A percentile compares a stretch with the other conserved stretches of the same genome.
phyloP scores from a whole-genome alignment of 2,329 filamentous ascomycete genomes.

The Penicillium concentricum region DNA sequence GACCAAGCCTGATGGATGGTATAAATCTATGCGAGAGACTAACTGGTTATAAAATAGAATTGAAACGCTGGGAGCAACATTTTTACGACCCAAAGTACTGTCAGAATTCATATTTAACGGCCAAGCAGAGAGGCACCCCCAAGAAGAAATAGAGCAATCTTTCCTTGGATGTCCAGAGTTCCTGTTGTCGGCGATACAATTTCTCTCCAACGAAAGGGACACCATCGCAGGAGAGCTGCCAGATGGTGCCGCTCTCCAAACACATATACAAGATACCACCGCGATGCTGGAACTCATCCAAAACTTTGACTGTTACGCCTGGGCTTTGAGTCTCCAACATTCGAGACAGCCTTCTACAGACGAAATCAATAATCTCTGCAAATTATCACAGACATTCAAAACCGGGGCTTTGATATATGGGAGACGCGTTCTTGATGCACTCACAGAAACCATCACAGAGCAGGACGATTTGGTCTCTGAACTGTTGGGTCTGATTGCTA shows the following conservation, averaged over 20 bases:
- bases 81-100: constrained; percentile 33
- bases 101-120: constrained; percentile 21
- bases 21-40: background rate
- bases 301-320: constrained; percentile 28
- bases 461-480: constrained; percentile 25
- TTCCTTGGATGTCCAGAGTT: constrained; percentile 40
- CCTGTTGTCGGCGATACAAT: constrained; percentile 30
- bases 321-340: constrained; percentile 23
- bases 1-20: background rate
- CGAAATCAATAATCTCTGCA: constrained; percentile 23
- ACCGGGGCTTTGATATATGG: constrained; percentile 33
- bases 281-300: constrained; percentile 20
- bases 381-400: constrained; percentile 30
- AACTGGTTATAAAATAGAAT: constrained; percentile 22
- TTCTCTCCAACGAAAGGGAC: constrained; percentile 29
- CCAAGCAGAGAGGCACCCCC: constrained; percentile 10
- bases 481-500: constrained; percentile 25
- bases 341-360: constrained; percentile 11
- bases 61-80: constrained; percentile 34
- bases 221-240: constrained; percentile 12
- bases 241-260: background rate
- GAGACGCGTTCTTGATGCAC: constrained; percentile 30
- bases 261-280: constrained; percentile 12
- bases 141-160: constrained; percentile 33
- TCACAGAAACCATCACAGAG: constrained; percentile 11